phyloP scores from a whole-genome alignment of 345 rosid genomes.

The Laguncularia racemosa region DNA sequence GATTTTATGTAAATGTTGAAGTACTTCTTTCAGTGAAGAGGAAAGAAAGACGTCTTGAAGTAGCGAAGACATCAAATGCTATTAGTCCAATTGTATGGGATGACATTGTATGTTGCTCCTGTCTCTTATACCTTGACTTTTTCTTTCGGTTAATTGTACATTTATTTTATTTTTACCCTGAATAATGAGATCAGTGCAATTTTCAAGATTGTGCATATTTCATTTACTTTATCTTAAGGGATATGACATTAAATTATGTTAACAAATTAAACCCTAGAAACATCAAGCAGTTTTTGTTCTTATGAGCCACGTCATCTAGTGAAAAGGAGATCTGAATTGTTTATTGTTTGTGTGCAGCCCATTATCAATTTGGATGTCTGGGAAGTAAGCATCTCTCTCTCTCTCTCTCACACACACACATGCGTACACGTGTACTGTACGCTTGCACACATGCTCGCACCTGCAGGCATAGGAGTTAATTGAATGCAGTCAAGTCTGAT shows the following conservation, averaged over 20 bases:
- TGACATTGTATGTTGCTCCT: constrained; percentile 53
- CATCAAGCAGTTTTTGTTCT: too few species aligned
- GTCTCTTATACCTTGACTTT: background rate
- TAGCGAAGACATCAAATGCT: constrained; percentile 71
- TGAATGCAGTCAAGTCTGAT: background rate
- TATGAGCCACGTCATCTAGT: too few species aligned
- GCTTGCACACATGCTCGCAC: background rate
- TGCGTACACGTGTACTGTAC: too few species aligned
- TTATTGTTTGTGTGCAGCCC: constrained; percentile 55
- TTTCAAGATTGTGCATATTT: too few species aligned
- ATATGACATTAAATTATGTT: too few species aligned
- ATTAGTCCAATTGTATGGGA: constrained; percentile 75
- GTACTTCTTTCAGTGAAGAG: constrained; percentile 56
- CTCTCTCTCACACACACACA: background rate
- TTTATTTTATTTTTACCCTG: constrained; percentile 3
- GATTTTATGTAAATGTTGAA: background rate
- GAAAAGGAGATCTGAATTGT: too few species aligned
- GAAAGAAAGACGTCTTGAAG: constrained; percentile 59
- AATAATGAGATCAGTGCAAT: too few species aligned
- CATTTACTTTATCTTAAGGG: too few species aligned
- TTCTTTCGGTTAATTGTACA: constrained; percentile 7
- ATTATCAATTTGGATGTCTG: constrained; percentile 81
- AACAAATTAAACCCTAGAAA: too few species aligned
- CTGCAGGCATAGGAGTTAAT: background rate
- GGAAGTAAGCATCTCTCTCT: constrained; percentile 58